A percentile compares a stretch with the other conserved stretches of the same genome.
phyloP scores from a whole-genome alignment of 2,329 filamentous ascomycete species.

The Periconia sp. region DNA sequence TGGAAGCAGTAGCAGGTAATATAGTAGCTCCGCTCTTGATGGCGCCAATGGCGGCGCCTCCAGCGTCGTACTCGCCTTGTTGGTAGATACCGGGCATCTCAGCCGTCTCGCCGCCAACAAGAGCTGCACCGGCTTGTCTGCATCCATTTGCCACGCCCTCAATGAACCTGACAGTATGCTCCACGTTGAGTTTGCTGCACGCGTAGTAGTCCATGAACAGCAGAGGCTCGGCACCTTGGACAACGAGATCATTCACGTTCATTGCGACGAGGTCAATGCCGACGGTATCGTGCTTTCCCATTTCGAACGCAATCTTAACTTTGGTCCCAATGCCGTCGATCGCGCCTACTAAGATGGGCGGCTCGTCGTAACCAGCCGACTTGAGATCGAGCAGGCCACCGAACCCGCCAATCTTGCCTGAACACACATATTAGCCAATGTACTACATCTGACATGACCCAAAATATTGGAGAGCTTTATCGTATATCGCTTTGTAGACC shows the following conservation, averaged over 20 bases:
- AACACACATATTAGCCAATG: too few relatives aligned
- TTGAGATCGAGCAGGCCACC: conserved; percentile 84
- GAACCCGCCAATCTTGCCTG: conserved; percentile 95
- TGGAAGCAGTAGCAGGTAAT: conserved; percentile 76
- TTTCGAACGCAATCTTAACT: conserved; percentile 90
- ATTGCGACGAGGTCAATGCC: conserved; percentile 97
- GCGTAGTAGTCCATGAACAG: conserved; percentile 99
- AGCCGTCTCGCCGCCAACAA: conserved; percentile 96
- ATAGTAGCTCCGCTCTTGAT: conserved; percentile 70
- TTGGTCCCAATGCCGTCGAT: conserved; percentile 98
- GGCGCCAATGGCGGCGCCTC: conserved; percentile 86
- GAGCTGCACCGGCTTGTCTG: conserved; percentile 80
- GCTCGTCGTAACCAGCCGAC: conserved; percentile 73
- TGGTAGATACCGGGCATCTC: conserved; percentile 98
- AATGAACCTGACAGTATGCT: conserved; percentile 83
- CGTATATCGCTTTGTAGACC: too few relatives aligned
- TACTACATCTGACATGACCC: too few relatives aligned
- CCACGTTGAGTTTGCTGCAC: conserved; percentile 83
- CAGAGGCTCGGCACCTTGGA: conserved; percentile 91
- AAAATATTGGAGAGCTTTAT: too few relatives aligned
- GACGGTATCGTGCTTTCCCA: conserved; percentile 90
- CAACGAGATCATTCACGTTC: conserved; percentile 98
- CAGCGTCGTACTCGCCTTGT: conserved; percentile 89
- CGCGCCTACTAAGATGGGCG: conserved; percentile 86
- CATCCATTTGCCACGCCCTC: conserved; percentile 90